Base-by-base conservation (phyloP, 805 yeast species). In the Cyberlindnera xylosilytica region DNA sequence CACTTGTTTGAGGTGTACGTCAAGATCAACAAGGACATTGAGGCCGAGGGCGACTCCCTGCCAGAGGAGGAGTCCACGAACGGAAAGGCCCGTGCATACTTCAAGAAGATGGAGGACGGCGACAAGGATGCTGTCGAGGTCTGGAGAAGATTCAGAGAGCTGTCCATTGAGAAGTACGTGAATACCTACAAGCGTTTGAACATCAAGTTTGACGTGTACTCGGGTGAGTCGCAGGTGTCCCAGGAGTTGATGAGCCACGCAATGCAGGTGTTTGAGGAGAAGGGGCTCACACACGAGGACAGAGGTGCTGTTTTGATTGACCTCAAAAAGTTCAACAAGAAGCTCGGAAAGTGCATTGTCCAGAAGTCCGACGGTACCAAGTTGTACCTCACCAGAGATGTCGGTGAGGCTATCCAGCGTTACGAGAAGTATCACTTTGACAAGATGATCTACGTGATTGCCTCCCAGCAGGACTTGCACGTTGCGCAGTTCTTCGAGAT, bases 301-400 rank as follows among this genome's bases (percentile, higher is more conserved):
- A 79, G 81, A 59, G 99, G 99, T 52, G 98, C 99, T 31, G 69
- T 79, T 56, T 74, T 91, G 47, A 84, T 93, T 52, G 97, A 93
- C 62, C 75, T 93, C 63, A 79, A 87, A 51, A 78, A 78, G 56
- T 82, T 81, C 69, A 85, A 84, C 73, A 90, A 91, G 74, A 90
- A 90, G 63, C 74, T 93, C 47, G 98, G 97, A 52, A 91, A 90
- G 69, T 87, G 87, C 43, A 76, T 93, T 51, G 91, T 93, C 38
- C 88, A 88, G 64, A 95, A 93, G 68, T 81, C 88, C 19, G 99
- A 93, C 63, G 98, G 98, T 63, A 87, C 99, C 19, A 86, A 96
- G 15, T 71, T 93, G 49, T 93, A 93, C 65, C 66, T 93, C 58
- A 90, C 98, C 49, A 82, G 99, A 72, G 99, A 93, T 66, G 84